Conservation (phyloP, 257 asterid genomes). For the Nyctanthes arbortristis region DNA sequence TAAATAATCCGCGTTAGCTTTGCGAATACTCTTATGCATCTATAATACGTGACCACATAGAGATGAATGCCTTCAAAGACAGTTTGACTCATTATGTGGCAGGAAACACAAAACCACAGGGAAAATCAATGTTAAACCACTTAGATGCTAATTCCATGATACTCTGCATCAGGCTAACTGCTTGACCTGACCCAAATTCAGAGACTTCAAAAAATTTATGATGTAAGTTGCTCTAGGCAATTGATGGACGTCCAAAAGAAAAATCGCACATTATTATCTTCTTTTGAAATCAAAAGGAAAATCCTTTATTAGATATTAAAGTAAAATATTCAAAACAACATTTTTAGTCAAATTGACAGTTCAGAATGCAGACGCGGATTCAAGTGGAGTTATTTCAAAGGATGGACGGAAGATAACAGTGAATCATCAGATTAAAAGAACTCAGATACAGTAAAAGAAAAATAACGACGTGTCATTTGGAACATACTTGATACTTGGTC, state of each 20-base stretch:
- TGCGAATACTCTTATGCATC: no score
- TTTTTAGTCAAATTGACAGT: not conserved
- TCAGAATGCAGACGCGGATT: not conserved
- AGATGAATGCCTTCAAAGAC: not conserved
- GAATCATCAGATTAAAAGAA: not conserved
- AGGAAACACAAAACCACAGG: not conserved
- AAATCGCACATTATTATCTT: no score
- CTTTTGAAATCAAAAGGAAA: not conserved
- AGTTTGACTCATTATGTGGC: not conserved
- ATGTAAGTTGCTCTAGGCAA: not conserved
- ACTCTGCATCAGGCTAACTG: not conserved
- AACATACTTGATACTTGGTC: conserved; percentile 53
- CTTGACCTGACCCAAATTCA: not conserved
- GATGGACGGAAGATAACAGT: not conserved
- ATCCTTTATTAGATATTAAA: not conserved
- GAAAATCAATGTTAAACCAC: not conserved
- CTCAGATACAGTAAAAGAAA: not conserved
- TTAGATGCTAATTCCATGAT: not conserved
- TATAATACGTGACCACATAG: not conserved
- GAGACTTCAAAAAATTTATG: not conserved
- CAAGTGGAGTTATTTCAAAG: not conserved
- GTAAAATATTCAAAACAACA: not conserved
- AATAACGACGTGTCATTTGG: not conserved
- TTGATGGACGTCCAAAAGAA: not conserved
- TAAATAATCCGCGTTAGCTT: no score